These are phyloP conservation scores for Cardamine occulta DNA, from an alignment of 345 rosid genomes.

Conservation along the genomic window DNA sequence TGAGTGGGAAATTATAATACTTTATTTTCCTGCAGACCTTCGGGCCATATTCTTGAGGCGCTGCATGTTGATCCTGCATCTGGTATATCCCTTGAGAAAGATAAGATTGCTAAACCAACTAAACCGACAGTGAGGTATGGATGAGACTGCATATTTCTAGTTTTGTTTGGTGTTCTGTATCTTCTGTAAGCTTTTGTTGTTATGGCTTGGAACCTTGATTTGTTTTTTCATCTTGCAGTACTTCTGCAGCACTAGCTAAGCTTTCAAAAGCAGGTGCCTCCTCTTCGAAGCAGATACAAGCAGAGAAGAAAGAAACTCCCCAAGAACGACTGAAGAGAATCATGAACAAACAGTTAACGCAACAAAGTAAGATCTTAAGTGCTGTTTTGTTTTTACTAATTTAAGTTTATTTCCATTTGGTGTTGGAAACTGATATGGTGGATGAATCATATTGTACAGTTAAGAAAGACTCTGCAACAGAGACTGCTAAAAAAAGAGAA, in stretches of 20 bases:
- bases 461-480: conserved; percentile 93
- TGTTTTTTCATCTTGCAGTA: conserved; percentile 46
- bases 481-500: conserved; percentile 89
- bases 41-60: conserved; percentile 91
- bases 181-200: conserved; percentile 4
- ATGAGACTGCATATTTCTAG: background rate
- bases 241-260: conserved; percentile 75
- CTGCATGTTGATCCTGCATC: conserved; percentile 97
- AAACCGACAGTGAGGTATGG: conserved; percentile 69
- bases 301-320: conserved; percentile 93
- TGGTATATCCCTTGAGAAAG: conserved; percentile 83
- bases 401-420: background rate
- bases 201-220: background rate
- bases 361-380: conserved; percentile 68
- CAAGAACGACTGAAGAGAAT: conserved; percentile 98
- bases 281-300: conserved; percentile 60
- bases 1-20: conserved; percentile 47
- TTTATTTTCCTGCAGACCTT: conserved; percentile 79
- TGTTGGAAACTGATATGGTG: conserved; percentile 16
- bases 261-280: conserved; percentile 65
- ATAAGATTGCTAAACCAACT: conserved; percentile 54
- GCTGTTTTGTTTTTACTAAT: background rate
- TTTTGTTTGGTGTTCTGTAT: background rate
- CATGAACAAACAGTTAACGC: conserved; percentile 89
- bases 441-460: conserved; percentile 53